Evolutionary conservation across 768 basidiomycete genomes (phyloP), one percentile per base, ranked within the genome.

Genomic region (Hypholoma sublateritium): DNA sequence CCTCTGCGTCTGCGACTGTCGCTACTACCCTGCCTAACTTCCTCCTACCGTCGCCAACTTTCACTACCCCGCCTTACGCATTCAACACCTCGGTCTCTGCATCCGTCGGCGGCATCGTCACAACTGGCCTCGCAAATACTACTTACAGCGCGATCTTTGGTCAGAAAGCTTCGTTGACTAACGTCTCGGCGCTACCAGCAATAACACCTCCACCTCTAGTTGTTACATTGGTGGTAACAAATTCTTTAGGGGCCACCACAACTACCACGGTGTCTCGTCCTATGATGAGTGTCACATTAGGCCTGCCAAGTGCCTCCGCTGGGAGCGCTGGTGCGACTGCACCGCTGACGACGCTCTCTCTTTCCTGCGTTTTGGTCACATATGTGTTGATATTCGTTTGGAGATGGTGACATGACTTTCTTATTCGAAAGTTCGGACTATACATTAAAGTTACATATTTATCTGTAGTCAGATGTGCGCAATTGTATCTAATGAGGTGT

Each of bases 11-110:
- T 5, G 84, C 85, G 11, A 86, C 87, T 1, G 72, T 91, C 48
- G 66, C 78, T 13, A 91, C 90, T 3, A 85, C 81, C 13, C 73
- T 92, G 1, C 91, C 91, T 1, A 92, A 92, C 70, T 87, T 77
- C 62, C 72, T 85, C 14, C 71, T 93, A 45, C 62, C 87, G 2
- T 88, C 87, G 2, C 89, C 89, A 0, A 76, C 81, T 0, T 80
- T 80, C 61, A 77, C 83, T 8, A 84, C 83, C 1, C 87, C 88
- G 4, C 58, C 82, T 0, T 93, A 91, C 67, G 68, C 76, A 6
- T 84, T 91, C 65, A 91, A 91, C 62, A 78, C 88, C 0, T 87
- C 91, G 4, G 70, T 89, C 47, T 61, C 79, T 8, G 83, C 81
- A 4, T 57, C 76, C 14, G 65, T 80, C 2, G 85, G 87, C 6